Evolutionary conservation across 495 filamentous ascomycete genomes (phyloP), one percentile per base, ranked within the genome.

Genomic region (Astrothelium subdiscretum): DNA sequence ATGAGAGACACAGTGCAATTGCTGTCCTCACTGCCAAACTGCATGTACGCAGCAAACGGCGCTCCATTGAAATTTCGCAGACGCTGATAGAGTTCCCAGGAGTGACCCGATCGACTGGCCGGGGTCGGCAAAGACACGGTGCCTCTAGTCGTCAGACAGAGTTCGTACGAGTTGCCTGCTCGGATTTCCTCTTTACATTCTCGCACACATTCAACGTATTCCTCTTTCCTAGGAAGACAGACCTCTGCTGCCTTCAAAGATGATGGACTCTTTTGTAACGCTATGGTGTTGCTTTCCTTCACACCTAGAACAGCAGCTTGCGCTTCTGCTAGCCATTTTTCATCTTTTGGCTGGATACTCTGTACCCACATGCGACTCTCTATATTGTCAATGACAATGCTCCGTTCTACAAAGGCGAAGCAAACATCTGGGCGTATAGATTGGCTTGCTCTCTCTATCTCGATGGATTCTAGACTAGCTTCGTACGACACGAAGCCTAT

Each of bases 401-500:
- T 94, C 66, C 86, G 80, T 60, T 89, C 85, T 5, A 91, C 81
- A 80, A 89, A 94, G 22, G 83, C 76, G 26, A 96, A 80, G 68
- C 81, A 88, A 40, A 92, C 76, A 73, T 96, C 92, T 0, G 90
- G 85, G 0, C 79, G 78, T 60, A 76, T 68, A n/a, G 29, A 24
- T 64, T 66, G 20, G 31, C 60, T 29, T 3, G 27, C 22, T 1
- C 18, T 13, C 1, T 1, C 44, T 26, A 89, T 75, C 32, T 73
- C 77, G 31, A 90, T 83, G 2, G 80, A 79, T 27, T 80, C 71
- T 0, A 97, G 77, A 0, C 91, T 90, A 57, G 91, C 80, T 70
- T 98, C 92, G 65, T 97, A 97, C 0, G 89, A 90, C 52, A 91
- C 87, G 68, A 87, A 96, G 0, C 94, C 94, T 72, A 97, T 82